Evolutionary conservation across 805 yeast genomes (phyloP), one percentile per base, ranked within the genome.

Genomic region (Candida hungchunana): DNA sequence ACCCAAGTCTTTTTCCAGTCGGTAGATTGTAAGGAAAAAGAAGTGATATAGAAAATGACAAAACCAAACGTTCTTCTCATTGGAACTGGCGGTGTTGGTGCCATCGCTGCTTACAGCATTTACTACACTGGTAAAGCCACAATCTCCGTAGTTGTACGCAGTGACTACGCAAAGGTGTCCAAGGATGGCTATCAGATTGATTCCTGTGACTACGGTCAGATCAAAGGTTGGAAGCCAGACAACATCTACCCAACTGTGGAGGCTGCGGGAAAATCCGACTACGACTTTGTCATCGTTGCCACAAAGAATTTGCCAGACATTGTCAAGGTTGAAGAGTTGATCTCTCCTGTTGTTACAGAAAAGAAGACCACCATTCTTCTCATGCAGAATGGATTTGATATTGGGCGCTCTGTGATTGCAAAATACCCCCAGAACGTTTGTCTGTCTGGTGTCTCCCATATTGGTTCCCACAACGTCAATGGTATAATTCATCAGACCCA

Each of bases 21-120:
- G n/a, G n/a, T n/a, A n/a, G n/a, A n/a, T n/a, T n/a, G n/a, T n/a
- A n/a, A n/a, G n/a, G n/a, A n/a, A n/a, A n/a, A n/a, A n/a, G n/a
- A n/a, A n/a, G n/a, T n/a, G n/a, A n/a, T n/a, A n/a, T n/a, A n/a
- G n/a, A n/a, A n/a, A 35, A 36, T 26, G 31, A 11, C 31, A 12
- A 23, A 18, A 11, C 53, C 60, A 11, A 58, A 65, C 34, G 77
- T 79, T 13, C 63, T 85, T 10, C 63, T 85, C 9, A 71, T 85
- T 26, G 95, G 95, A 9, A 72, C 86, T 28, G 96, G 95, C 12
- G 95, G 95, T 25, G 93, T 86, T 9, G 96, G 96, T 24, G 71
- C 86, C 13, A 73, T 86, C 22, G 79, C 82, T 3, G 85, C 94
- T 0, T 69, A 79, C 32, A 75, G 83, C 0, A 63, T 86, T 21